phyloP scores from a whole-genome alignment of 768 basidiomycete species.

The Pleurotus giganteus region DNA sequence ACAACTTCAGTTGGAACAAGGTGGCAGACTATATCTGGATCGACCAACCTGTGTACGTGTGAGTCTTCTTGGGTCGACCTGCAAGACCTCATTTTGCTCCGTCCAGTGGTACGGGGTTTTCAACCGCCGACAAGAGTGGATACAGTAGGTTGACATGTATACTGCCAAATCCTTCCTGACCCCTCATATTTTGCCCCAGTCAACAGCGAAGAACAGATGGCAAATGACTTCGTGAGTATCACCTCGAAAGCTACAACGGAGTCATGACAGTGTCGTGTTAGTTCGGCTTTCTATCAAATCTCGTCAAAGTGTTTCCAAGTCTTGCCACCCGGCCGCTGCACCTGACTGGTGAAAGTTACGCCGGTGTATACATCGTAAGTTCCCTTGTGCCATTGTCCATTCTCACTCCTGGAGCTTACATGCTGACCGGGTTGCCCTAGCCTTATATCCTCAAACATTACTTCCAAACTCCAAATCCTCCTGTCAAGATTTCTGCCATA shows the following conservation, averaged over 20 bases:
- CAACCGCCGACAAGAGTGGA: slow-evolving; percentile 61
- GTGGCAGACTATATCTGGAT: slow-evolving; percentile 71
- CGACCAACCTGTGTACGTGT: slow-evolving; percentile 64
- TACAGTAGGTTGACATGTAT: slow-evolving; percentile 58
- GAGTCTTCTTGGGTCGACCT: not conserved
- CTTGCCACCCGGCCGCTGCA: slow-evolving; percentile 65
- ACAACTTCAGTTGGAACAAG: slow-evolving; percentile 56
- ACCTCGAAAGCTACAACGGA: not conserved
- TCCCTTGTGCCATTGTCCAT: too few species aligned
- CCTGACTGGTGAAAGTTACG: slow-evolving; percentile 73
- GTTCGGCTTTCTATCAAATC: slow-evolving; percentile 71
- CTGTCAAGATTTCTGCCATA: slow-evolving; percentile 65
- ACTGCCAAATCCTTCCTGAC: not conserved
- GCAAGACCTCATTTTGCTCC: slow-evolving; percentile 11
- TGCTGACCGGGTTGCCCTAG: slow-evolving; percentile 28
- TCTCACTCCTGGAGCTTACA: not conserved
- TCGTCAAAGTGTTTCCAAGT: slow-evolving; percentile 73
- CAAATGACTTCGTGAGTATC: slow-evolving; percentile 45
- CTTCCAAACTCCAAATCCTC: slow-evolving; percentile 59
- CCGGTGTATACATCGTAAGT: slow-evolving; percentile 68
- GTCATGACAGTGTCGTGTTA: slow-evolving; percentile 22
- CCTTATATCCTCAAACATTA: slow-evolving; percentile 77
- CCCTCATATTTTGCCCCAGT: slow-evolving; percentile 28
- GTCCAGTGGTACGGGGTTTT: slow-evolving; percentile 55
- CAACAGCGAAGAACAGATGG: slow-evolving; percentile 66